Evolutionary conservation across 2,329 filamentous ascomycete genomes (phyloP).

Genomic region (Diaporthe helianthi): DNA sequence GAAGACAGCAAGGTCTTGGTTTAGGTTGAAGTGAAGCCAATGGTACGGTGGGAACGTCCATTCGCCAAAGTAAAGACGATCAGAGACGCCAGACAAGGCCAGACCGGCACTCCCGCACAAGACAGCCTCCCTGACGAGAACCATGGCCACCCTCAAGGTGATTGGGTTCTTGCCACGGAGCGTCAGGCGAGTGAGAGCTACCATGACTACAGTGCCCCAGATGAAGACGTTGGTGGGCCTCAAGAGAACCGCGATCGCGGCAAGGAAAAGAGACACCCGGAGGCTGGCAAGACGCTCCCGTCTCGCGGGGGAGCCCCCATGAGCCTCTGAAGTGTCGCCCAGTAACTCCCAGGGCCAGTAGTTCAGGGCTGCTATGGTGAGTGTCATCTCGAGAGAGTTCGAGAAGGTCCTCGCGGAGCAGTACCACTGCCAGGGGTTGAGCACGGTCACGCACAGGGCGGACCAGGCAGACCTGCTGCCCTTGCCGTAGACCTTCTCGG

Average conservation of each 20-base stretch:
- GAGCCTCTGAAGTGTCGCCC: conserved; percentile 45
- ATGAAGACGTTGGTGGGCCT: conserved; percentile 90
- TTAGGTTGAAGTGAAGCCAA: conserved; percentile 90
- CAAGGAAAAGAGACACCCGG: conserved; percentile 72
- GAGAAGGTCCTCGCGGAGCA: conserved; percentile 92
- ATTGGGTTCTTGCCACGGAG: conserved; percentile 51
- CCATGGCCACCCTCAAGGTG: conserved; percentile 50
- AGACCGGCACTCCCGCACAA: conserved; percentile 70
- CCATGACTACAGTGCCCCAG: conserved; percentile 72
- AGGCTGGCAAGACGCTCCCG: conserved; percentile 49
- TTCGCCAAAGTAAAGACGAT: conserved; percentile 79
- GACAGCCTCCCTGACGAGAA: conserved; percentile 68
- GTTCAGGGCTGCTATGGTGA: conserved; percentile 80
- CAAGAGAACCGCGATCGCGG: conserved; percentile 82
- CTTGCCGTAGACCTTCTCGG: conserved; percentile 73
- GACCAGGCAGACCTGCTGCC: conserved; percentile 70
- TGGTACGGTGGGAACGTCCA: conserved; percentile 90
- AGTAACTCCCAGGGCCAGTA: conserved; percentile 87
- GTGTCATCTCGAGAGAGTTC: conserved; percentile 89
- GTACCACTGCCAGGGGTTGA: conserved; percentile 96
- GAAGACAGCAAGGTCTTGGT: conserved; percentile 86
- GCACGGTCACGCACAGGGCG: conserved; percentile 71
- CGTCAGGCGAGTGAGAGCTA: conserved; percentile 49
- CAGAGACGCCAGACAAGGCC: conserved; percentile 68
- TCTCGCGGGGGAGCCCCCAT: conserved; percentile 26